A percentile compares a stretch with the other conserved stretches of the same genome.
Evolutionary conservation across 345 rosid species (phyloP).

Genomic region (Murraya koenigii): DNA sequence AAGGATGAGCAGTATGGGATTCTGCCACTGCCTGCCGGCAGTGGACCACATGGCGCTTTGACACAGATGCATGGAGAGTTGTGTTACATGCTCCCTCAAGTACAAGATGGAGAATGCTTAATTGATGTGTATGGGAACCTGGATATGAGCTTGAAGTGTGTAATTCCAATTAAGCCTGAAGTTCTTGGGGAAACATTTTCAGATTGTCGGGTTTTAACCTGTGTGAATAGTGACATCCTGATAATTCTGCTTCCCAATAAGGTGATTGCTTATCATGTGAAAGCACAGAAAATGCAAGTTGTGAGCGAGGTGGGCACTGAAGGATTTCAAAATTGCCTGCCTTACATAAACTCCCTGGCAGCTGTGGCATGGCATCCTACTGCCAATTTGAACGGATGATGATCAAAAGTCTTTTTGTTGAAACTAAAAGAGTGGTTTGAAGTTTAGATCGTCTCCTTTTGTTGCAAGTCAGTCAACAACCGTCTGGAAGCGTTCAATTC

Average conservation of each 20-base stretch:
- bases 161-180: slow-evolving; percentile 7
- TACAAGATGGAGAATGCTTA: not conserved
- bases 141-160: slow-evolving; percentile 29
- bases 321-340: slow-evolving; percentile 24
- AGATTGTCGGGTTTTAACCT: slow-evolving; percentile 23
- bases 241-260: slow-evolving; percentile 9
- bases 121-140: slow-evolving; percentile 30
- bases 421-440: not conserved
- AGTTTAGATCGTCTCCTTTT: not conserved
- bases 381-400: not conserved
- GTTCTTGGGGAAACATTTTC: not conserved
- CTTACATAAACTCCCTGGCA: slow-evolving; percentile 40
- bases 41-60: slow-evolving; percentile 24
- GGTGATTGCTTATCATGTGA: slow-evolving; percentile 25
- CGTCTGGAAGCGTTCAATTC: not conserved
- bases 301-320: not conserved
- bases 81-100: slow-evolving; percentile 32
- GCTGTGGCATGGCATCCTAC: not conserved
- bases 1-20: slow-evolving; percentile 28
- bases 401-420: not conserved
- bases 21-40: slow-evolving; percentile 24
- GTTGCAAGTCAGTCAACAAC: not conserved
- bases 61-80: slow-evolving; percentile 30
- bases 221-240: slow-evolving; percentile 22
- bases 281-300: not conserved